A percentile compares a stretch with the other conserved stretches of the same genome.
phyloP scores from a whole-genome alignment of 306 rosid genomes.

The Rosa persica region DNA sequence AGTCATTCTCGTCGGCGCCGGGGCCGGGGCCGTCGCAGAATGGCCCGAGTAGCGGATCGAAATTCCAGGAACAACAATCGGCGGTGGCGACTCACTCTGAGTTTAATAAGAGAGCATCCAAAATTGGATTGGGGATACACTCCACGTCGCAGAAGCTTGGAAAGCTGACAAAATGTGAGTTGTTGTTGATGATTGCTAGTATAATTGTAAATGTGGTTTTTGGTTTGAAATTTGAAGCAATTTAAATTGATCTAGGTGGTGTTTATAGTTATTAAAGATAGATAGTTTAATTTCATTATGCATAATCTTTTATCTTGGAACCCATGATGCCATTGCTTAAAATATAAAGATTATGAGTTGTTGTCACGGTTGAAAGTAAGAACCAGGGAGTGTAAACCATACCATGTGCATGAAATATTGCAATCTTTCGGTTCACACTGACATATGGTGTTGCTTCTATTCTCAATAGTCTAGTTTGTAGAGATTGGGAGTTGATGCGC shows the following conservation, averaged over 20 bases:
- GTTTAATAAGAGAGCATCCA: slow-evolving; percentile 85
- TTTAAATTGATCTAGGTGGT: not conserved
- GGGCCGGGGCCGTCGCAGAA: slow-evolving; percentile 39
- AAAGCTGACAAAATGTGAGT: slow-evolving; percentile 83
- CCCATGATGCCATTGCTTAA: not conserved
- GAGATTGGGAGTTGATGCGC: not conserved
- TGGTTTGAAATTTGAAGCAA: not conserved
- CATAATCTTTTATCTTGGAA: not conserved
- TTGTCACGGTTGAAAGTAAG: not conserved
- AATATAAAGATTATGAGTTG: not conserved
- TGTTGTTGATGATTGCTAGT: slow-evolving; percentile 5
- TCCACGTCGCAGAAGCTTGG: slow-evolving; percentile 94
- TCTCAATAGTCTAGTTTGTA: not conserved
- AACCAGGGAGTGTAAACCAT: not conserved
- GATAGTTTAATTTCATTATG: not conserved
- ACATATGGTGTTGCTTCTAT: not conserved
- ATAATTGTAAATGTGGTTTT: not conserved
- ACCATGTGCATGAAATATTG: not conserved
- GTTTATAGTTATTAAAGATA: not conserved
- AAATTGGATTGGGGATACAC: slow-evolving; percentile 85
- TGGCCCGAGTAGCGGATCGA: slow-evolving; percentile 58
- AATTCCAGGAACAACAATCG: slow-evolving; percentile 72
- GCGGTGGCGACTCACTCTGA: slow-evolving; percentile 70
- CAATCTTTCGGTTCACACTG: not conserved
- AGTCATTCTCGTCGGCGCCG: slow-evolving; percentile 48